Percentiles rank a stretch among this genome's conserved stretches.
These are phyloP conservation scores for Salix exigua DNA, from an alignment of 345 rosid genomes.

Conservation along the genomic window DNA sequence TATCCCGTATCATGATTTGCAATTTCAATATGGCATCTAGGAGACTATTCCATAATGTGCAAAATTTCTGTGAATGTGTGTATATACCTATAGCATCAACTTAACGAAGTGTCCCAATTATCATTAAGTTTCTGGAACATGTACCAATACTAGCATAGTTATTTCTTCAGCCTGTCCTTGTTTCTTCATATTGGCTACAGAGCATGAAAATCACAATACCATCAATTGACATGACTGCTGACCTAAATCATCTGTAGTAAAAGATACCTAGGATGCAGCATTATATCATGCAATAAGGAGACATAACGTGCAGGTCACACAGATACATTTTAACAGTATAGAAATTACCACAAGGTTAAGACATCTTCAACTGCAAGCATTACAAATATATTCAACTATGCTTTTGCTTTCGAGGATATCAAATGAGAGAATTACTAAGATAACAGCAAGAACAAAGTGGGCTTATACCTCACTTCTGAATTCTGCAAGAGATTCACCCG, in stretches of 20 bases:
- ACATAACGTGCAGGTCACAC: not conserved
- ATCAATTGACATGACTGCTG: not conserved
- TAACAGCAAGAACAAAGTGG: constrained; percentile 2
- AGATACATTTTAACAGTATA: not conserved
- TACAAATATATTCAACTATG: not conserved
- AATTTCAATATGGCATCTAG: not conserved
- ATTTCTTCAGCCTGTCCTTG: not conserved
- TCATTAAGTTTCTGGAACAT: not conserved
- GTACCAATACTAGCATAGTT: not conserved
- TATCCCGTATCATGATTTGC: not conserved
- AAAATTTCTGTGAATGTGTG: not conserved
- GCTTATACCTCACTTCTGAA: constrained; percentile 77
- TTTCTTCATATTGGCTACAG: not conserved
- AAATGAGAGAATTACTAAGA: not conserved
- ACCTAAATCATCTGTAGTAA: not conserved
- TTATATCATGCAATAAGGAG: not conserved
- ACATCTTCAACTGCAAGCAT: constrained; percentile 1
- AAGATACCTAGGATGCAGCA: not conserved
- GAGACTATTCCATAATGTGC: not conserved
- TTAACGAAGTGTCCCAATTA: not conserved
- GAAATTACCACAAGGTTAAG: constrained; percentile 7
- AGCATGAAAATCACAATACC: not conserved
- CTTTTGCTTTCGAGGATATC: constrained; percentile 4
- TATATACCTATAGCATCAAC: not conserved
- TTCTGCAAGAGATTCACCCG: constrained; percentile 77